Evolutionary conservation across 73 alveolate genomes (phyloP).

Genomic region (Uronychia setigera): DNA sequence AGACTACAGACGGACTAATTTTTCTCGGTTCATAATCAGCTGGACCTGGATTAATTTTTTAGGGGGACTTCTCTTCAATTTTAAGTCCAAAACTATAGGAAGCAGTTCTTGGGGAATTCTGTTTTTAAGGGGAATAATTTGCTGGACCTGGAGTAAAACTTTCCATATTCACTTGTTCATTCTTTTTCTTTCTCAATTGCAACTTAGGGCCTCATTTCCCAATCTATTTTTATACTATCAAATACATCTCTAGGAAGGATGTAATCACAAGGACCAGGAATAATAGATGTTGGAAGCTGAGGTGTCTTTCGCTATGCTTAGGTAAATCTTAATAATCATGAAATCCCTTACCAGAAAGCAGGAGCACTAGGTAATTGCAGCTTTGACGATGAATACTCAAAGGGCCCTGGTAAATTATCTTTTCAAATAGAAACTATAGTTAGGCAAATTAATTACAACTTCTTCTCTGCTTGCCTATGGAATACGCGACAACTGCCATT

Average conservation of each 20-base stretch:
- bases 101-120: not conserved
- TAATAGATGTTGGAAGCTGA: not conserved
- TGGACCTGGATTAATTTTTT: not conserved
- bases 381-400: not conserved
- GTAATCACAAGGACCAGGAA: not conserved
- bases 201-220: not conserved
- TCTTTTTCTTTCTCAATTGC: not conserved
- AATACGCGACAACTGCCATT: not conserved
- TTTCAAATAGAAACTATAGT: not conserved
- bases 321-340: not conserved
- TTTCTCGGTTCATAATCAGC: not conserved
- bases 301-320: not conserved
- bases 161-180: not conserved
- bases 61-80: not conserved
- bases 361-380: not conserved
- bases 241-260: not conserved
- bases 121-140: not conserved
- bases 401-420: not conserved
- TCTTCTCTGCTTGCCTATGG: conserved; percentile 1
- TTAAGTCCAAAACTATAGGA: not conserved
- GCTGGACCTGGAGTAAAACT: not conserved
- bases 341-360: not conserved
- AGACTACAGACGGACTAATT: not conserved
- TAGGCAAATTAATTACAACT: not conserved
- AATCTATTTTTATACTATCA: not conserved